Conservation (phyloP, 2,329 filamentous ascomycete genomes). For the Monosporascus sp. region DNA sequence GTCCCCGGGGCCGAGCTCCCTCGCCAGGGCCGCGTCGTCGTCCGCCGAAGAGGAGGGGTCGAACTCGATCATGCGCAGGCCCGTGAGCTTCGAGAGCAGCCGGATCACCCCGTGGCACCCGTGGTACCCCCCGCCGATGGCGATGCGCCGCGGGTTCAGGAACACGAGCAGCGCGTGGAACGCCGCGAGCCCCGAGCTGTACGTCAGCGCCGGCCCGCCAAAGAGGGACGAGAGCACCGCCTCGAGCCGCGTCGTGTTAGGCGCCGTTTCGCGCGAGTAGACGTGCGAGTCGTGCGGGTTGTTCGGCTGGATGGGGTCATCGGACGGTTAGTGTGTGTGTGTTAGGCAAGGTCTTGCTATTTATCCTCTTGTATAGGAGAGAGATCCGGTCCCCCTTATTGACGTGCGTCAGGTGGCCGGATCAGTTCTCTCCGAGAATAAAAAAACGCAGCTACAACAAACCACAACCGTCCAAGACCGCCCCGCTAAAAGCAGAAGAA, state of each 20-base stretch:
- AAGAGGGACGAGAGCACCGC: conserved; percentile 71
- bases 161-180: conserved; percentile 85
- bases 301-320: conserved; percentile 32
- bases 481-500: not conserved
- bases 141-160: conserved; percentile 75
- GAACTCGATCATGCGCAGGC: conserved; percentile 67
- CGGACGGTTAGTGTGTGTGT: conserved; percentile 1
- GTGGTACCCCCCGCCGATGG: conserved; percentile 84
- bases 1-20: conserved; percentile 69
- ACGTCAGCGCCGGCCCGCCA: conserved; percentile 65
- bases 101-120: conserved; percentile 83
- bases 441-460: not conserved
- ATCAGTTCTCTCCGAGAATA: not conserved
- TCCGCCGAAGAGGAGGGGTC: conserved; percentile 44
- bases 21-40: conserved; percentile 26
- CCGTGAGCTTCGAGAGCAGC: conserved; percentile 69
- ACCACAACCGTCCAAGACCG: not conserved
- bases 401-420: too few species aligned
- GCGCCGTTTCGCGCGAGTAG: conserved; percentile 76
- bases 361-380: too few species aligned
- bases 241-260: conserved; percentile 82
- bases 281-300: conserved; percentile 60
- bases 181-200: conserved; percentile 78
- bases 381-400: too few species aligned
- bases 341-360: conserved; percentile 2